Conservation (phyloP, 495 filamentous ascomycete genomes). For the Corynascus novoguineensis region DNA sequence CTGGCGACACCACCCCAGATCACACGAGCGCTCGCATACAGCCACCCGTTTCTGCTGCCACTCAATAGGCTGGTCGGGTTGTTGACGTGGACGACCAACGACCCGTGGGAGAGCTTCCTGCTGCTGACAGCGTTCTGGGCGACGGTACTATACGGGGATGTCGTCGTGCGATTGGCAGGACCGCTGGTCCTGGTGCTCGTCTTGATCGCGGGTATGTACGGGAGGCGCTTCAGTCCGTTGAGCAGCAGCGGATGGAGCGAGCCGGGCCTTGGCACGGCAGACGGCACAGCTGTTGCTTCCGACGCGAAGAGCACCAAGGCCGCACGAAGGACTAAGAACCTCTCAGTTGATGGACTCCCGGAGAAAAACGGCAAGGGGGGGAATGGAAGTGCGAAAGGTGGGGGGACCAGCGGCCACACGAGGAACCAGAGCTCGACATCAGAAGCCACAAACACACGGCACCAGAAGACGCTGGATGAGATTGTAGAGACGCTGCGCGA, state of each 20-base stretch:
- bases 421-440: conserved; percentile 41
- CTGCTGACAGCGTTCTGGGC: conserved; percentile 81
- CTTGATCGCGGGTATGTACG: conserved; percentile 89
- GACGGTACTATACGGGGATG: conserved; percentile 76
- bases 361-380: conserved; percentile 48
- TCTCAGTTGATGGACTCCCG: conserved; percentile 31
- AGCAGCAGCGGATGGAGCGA: conserved; percentile 75
- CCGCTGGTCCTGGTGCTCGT: conserved; percentile 73
- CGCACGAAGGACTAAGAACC: conserved; percentile 26
- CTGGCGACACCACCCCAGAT: conserved; percentile 91
- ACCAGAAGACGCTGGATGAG: conserved; percentile 83
- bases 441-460: conserved; percentile 59
- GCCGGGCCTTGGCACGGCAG: conserved; percentile 26
- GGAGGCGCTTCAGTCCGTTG: conserved; percentile 79
- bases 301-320: conserved; percentile 20
- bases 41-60: conserved; percentile 84
- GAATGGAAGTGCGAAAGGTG: conserved; percentile 30
- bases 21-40: conserved; percentile 87
- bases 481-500: conserved; percentile 87
- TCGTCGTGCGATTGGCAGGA: conserved; percentile 69
- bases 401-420: conserved; percentile 44
- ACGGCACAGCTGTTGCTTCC: conserved; percentile 9
- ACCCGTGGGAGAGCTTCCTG: conserved; percentile 96
- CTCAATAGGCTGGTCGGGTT: conserved; percentile 78
- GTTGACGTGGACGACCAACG: conserved; percentile 85